phyloP scores from a whole-genome alignment of 1,139 yeast genomes.

The Saccharomyces hybrid region DNA sequence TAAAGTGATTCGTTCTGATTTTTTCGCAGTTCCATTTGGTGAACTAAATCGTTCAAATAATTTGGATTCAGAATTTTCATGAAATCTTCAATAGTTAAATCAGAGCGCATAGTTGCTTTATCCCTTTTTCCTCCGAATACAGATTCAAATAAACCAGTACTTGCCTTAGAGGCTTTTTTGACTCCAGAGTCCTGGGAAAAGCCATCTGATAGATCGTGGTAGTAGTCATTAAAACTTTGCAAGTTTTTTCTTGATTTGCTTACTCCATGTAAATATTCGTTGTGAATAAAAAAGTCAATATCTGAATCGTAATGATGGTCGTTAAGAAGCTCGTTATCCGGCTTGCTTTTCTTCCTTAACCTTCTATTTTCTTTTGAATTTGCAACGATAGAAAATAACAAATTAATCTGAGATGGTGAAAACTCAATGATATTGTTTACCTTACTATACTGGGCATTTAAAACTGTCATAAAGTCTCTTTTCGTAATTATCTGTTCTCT shows the following conservation, averaged over 20 bases:
- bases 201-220: conserved; percentile 30
- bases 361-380: conserved; percentile 29
- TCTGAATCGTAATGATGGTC: conserved; percentile 23
- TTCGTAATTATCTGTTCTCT: conserved; percentile 30
- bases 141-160: conserved; percentile 12
- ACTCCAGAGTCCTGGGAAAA: conserved; percentile 16
- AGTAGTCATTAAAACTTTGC: conserved; percentile 29
- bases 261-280: conserved; percentile 23
- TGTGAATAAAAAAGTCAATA: conserved; percentile 26
- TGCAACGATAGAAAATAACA: conserved; percentile 32
- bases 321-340: not conserved
- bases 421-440: conserved; percentile 35
- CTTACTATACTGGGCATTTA: conserved; percentile 32
- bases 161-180: conserved; percentile 7
- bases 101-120: conserved; percentile 13
- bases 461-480: conserved; percentile 31
- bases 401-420: conserved; percentile 35
- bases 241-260: conserved; percentile 18
- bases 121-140: conserved; percentile 13
- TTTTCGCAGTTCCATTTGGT: conserved; percentile 34
- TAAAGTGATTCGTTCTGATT: conserved; percentile 26
- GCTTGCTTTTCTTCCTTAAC: conserved; percentile 6
- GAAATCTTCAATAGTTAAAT: conserved; percentile 36
- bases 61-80: conserved; percentile 37
- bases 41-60: conserved; percentile 53